Evolutionary conservation across 2,329 filamentous ascomycete genomes (phyloP).

Genomic region (Pseudocercospora fijiensis): DNA sequence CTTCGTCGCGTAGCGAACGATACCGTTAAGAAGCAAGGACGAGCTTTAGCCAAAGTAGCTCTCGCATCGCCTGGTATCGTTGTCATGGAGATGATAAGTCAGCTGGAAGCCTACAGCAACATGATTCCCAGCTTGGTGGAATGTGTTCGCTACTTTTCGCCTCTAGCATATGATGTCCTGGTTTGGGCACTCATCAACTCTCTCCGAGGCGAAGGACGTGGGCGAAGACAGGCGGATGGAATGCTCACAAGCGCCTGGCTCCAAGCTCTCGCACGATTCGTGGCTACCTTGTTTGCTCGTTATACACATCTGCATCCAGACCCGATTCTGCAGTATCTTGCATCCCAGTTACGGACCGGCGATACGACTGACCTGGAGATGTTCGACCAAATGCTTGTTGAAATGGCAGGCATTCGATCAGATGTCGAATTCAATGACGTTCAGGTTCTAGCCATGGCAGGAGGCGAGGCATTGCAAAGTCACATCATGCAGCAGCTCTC

Average conservation of each 20-base stretch:
- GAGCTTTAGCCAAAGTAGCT: conserved; percentile 86
- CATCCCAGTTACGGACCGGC: conserved; percentile 74
- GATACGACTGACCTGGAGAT: conserved; percentile 91
- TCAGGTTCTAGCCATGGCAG: conserved; percentile 84
- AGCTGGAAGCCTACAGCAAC: conserved; percentile 93
- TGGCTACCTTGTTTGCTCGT: conserved; percentile 82
- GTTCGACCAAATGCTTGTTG: conserved; percentile 81
- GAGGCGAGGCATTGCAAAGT: conserved; percentile 73
- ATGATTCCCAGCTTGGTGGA: conserved; percentile 93
- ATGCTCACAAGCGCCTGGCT: conserved; percentile 89
- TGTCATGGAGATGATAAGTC: conserved; percentile 81
- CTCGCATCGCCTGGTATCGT: conserved; percentile 88
- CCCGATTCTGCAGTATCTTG: conserved; percentile 86
- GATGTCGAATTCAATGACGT: conserved; percentile 84
- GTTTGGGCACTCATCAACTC: conserved; percentile 86
- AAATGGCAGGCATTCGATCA: conserved; percentile 90
- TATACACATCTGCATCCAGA: conserved; percentile 81
- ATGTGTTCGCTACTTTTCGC: conserved; percentile 90
- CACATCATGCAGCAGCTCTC: conserved; percentile 77
- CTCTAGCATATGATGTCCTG: conserved; percentile 87
- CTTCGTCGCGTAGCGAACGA: conserved; percentile 88
- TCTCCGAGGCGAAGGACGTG: conserved; percentile 58
- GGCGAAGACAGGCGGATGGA: conserved; percentile 62
- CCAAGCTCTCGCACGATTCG: conserved; percentile 83
- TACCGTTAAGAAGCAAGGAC: conserved; percentile 81